Percentiles rank a stretch among this genome's conserved stretches.
These are phyloP conservation scores for Clausena lansium DNA, from an alignment of 345 rosid genomes.

Conservation along the genomic window DNA sequence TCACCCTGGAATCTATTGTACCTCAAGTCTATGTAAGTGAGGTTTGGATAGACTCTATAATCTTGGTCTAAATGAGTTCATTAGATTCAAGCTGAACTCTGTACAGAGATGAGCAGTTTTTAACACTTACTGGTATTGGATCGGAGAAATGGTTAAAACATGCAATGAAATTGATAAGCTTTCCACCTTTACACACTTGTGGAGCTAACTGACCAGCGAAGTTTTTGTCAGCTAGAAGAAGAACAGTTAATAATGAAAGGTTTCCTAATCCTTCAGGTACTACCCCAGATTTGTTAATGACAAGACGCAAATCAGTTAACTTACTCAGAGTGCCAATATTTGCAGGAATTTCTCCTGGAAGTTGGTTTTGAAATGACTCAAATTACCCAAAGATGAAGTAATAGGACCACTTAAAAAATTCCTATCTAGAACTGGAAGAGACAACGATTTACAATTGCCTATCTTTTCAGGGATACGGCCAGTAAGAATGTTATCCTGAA, in stretches of 20 bases:
- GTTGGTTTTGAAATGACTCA: constrained; percentile 13
- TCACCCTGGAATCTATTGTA: constrained; percentile 29
- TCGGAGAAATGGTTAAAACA: constrained; percentile 25
- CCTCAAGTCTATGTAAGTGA: constrained; percentile 31
- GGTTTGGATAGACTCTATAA: constrained; percentile 32
- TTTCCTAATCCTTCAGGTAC: constrained; percentile 29
- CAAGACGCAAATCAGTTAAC: constrained; percentile 21
- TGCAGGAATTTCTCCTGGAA: constrained; percentile 22
- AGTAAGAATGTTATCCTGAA: not conserved
- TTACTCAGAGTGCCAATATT: constrained; percentile 15
- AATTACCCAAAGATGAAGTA: constrained; percentile 17
- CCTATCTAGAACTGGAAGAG: not conserved
- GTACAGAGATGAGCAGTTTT: constrained; percentile 19
- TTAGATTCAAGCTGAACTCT: constrained; percentile 32
- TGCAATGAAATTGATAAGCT: constrained; percentile 25
- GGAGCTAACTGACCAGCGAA: constrained; percentile 29
- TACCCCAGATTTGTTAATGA: constrained; percentile 14
- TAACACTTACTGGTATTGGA: constrained; percentile 28
- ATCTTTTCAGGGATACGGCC: constrained; percentile 16
- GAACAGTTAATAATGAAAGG: constrained; percentile 14
- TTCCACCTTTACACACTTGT: constrained; percentile 22
- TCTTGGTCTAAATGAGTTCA: constrained; percentile 19
- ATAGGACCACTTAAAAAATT: constrained; percentile 13
- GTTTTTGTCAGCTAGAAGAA: constrained; percentile 21
- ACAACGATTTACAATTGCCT: constrained; percentile 10